Evolutionary conservation across 345 rosid genomes (phyloP), one percentile per base, ranked within the genome.

Genomic region (Bruguiera sexangula): DNA sequence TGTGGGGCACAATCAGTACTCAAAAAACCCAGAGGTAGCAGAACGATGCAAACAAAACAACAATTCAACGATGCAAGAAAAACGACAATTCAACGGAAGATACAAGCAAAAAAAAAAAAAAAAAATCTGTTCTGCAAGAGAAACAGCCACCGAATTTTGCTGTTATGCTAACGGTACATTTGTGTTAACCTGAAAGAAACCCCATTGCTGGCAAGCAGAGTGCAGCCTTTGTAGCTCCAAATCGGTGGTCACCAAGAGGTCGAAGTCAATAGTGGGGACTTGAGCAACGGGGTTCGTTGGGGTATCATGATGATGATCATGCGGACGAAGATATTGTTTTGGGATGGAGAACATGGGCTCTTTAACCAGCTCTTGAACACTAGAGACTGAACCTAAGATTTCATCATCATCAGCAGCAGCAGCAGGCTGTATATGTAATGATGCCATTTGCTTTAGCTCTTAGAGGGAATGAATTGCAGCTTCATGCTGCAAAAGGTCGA

Each of bases 171-270:
- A 36, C 8, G 39, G 39, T 36, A 36, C 39, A 36, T 6, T 3
- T 13, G 4, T 13, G 50, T 13, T 43, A 43, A 81, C 84, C 84
- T 81, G 84, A 69, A 81, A 75, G 71, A 78, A n/a, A 29, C 82
- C 84, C 84, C 84, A 81, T 53, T 81, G 80, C 63, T 75, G 69
- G 71, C 77, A 75, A 18, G 69, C 9, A 48, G 76, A 65, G 69
- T 81, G 76, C 51, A 81, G 37, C 73, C 66, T 75, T 34, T 72
- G 57, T 4, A 78, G 75, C 34, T 81, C 80, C 13, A 37, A 43
- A 2, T 63, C 69, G 4, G 37, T 1, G n/a, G 64, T 63, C 20
- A 75, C 26, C 66, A 81, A 22, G 18, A 46, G 53, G 21, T 74
- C 29, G 32, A 81, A 26, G 66, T 78, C 84, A 72, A 81, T 39